Evolutionary conservation across 2,329 filamentous ascomycete genomes (phyloP).

Genomic region (Penicillium psychrosexuale): DNA sequence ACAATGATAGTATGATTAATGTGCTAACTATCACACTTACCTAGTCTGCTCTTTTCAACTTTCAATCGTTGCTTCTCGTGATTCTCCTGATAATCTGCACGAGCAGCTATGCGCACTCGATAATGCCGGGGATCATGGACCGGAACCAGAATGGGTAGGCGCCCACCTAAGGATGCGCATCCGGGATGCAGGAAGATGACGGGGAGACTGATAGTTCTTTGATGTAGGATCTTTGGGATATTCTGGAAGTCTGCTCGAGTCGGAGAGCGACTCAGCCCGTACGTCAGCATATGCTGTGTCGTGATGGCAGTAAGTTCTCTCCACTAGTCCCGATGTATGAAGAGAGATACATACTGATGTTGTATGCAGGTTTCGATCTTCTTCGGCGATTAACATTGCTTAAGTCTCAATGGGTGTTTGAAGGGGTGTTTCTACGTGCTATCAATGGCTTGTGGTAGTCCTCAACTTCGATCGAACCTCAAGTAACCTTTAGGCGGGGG

Average conservation of each 20-base stretch:
- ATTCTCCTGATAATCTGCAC: conserved; percentile 95
- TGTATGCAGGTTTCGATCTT: conserved; percentile 36
- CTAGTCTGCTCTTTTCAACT: conserved; percentile 96
- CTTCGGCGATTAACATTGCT: conserved; percentile 31
- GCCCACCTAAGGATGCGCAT: not conserved
- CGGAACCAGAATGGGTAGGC: conserved; percentile 83
- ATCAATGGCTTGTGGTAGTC: not conserved
- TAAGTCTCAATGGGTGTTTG: not conserved
- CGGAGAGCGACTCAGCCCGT: conserved; percentile 89
- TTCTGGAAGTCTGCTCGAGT: conserved; percentile 96
- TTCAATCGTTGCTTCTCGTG: conserved; percentile 92
- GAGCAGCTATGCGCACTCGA: conserved; percentile 85
- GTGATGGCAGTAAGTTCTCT: conserved; percentile 75
- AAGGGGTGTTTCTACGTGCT: not conserved
- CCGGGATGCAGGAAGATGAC: not conserved
- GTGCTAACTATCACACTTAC: conserved; percentile 11
- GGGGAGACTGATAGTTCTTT: conserved; percentile 4
- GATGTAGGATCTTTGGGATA: conserved; percentile 67
- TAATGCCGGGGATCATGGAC: conserved; percentile 87
- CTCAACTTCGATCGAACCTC: not conserved
- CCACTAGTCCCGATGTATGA: not conserved
- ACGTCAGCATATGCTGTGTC: conserved; percentile 90
- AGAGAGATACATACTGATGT: conserved; percentile 6
- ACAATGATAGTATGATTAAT: conserved; percentile 3
- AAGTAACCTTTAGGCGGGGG: not conserved